Evolutionary conservation across 345 rosid species (phyloP), one percentile per base, ranked within the genome.

Genomic region (Nasturtium officinale): DNA sequence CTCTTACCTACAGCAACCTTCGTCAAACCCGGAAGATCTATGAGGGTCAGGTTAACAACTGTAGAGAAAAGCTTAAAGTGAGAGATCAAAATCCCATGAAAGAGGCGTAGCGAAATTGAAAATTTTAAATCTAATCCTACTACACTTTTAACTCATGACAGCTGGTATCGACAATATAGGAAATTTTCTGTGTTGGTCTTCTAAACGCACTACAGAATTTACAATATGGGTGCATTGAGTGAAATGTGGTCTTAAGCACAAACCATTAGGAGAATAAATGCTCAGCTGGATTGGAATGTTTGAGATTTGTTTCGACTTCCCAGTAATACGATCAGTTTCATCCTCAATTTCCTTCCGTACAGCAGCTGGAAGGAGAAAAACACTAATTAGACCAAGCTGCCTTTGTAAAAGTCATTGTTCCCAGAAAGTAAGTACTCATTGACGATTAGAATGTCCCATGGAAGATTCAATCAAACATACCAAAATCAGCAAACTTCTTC

Each of bases 11-110:
- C 96, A 72, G 99, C 98, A 75, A 95, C 99, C 89, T 95, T 95
- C 3, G 98, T 95, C 91, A 95, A 85, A n/a, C 99, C 99, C 70
- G 99, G 99, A 79, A 95, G 96, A 86, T 95, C 99, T 65, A 95
- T 86, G 68, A 95, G 91, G 58, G 99, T 95, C 83, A 95, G 83
- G 76, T 95, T 92, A 82, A 95, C 99, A 80, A 95, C 99, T 95
- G 91, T 69, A 60, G 64, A 65, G 30, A 65, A 58, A 59, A 77
- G 42, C 21, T 0, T 57, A 48, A 40, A 50, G 58, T 77, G 62
- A 65, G 77, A 58, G 29, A 50, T 29, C 20, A 45, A 60, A 52
- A 30, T n/a, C 17, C 37, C 25, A 54, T 6, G 51, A 45, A 48
- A 35, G 50, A 16, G 15, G 17, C 7, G 9, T 18, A 25, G 65